A percentile compares a stretch with the other conserved stretches of the same genome.
Conservation (phyloP, 2,329 filamentous ascomycete genomes). For the Exserohilum turcica region DNA sequence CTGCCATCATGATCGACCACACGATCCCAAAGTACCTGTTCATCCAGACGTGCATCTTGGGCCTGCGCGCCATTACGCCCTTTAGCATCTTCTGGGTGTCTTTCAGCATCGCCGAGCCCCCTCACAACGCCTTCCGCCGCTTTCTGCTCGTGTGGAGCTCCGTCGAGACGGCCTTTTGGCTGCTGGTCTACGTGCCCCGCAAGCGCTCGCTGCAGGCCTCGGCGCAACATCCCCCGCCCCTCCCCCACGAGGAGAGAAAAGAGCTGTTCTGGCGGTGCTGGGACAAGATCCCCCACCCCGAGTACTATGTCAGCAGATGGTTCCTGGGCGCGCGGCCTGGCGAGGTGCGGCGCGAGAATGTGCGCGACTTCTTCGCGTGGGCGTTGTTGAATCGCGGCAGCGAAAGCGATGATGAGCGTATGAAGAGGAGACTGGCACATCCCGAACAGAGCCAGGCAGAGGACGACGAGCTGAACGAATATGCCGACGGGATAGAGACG, state of each 20-base stretch:
- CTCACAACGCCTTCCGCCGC: constrained; percentile 31
- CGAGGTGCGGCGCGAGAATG: constrained; percentile 69
- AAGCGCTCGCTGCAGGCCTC: constrained; percentile 58
- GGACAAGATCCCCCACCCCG: constrained; percentile 59
- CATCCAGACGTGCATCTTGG: constrained; percentile 56
- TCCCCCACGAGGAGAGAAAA: constrained; percentile 56
- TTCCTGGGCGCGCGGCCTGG: constrained; percentile 64
- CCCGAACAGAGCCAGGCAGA: constrained; percentile 35
- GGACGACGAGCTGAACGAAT: constrained; percentile 61
- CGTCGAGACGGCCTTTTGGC: constrained; percentile 61
- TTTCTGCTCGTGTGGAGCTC: constrained; percentile 53
- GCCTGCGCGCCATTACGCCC: constrained; percentile 57
- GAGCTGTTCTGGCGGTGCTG: constrained; percentile 63
- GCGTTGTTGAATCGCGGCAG: constrained; percentile 65
- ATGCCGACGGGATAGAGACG: constrained; percentile 60
- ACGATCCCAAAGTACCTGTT: constrained; percentile 49
- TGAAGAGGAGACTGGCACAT: constrained; percentile 16
- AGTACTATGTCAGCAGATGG: constrained; percentile 66
- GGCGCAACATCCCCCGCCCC: constrained; percentile 56
- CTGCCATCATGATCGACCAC: constrained; percentile 48
- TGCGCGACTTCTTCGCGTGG: constrained; percentile 71
- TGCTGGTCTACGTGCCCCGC: constrained; percentile 60
- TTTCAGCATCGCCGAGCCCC: constrained; percentile 43
- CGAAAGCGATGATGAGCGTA: constrained; percentile 35
- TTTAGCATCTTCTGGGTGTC: constrained; percentile 55